Evolutionary conservation across 495 filamentous ascomycete species (phyloP), one percentile per base, ranked within the genome.

Genomic region (Tricharina praecox): DNA sequence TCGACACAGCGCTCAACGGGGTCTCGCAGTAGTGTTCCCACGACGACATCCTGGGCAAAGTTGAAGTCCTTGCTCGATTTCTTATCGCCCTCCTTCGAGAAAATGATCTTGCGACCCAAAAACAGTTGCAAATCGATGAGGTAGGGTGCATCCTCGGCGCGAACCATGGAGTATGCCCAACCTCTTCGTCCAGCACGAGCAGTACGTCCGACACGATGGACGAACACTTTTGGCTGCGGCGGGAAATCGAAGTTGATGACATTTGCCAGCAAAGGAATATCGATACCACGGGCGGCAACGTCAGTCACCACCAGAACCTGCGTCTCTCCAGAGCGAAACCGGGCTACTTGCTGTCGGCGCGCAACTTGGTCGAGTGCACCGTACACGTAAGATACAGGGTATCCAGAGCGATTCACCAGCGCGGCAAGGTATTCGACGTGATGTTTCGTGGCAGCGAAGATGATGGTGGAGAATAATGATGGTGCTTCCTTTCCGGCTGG

Each of bases 241-340:
- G 90, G 90, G 58, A 99, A 96, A 52, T 96, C 85, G 68, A 92
- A 99, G 68, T 99, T 96, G 67, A 99, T 90, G 43, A 96, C 90
- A 59, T 99, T 95, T 33, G 85, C 86, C 9, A 99, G 75, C 25
- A 93, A 70, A 0, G 90, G 90, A 51, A 96, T 93, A 77, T 99
- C 90, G 50, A 99, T 92, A 71, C 90, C 90, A 68, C 90, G 72
- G 9, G 90, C 90, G 10, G 92, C 90, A 25, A 99, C 86, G 63
- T 99, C 90, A 3, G 90, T 99, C 25, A 94, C 87, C n/a, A 97
- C 85, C 0, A 97, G 65, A 37, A 97, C 86, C 54, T 90, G 83
- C 0, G 90, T 81, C 41, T 78, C 67, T 18, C 92, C 90, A 7
- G 68, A 71, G 43, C 90, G 68, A 63, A 97, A 97, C 37, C 82